Base-by-base conservation (phyloP, 306 rosid species). In the Gastrolobium bilobum region DNA sequence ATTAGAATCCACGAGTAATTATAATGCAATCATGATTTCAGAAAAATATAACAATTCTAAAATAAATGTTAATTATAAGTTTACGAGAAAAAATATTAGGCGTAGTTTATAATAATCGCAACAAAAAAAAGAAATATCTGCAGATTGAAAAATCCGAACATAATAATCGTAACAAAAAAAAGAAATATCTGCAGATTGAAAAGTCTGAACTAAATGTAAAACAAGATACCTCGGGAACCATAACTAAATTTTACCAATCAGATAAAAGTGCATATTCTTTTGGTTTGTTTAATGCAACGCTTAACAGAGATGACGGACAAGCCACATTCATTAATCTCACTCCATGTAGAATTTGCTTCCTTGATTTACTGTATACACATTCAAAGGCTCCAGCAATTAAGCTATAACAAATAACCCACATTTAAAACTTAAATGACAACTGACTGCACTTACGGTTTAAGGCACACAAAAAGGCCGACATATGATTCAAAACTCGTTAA, bases 401-500 rank as follows among this genome's bases (percentile, higher is more conserved):
- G 79, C 60, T 7, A 20, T 20, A 62, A 80, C 79, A 81, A 56
- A 34, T 6, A 33, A 65, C 29, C 63, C 70, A 43, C n/a, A 30
- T 6, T 64, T 46, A 54, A 60, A 42, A 14, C 54, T 31, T 33
- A 9, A 48, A 67, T 58, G 64, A 67, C 75, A 67, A 52, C 44
- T 35, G 38, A 61, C 39, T 70, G 33, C 58, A 39, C 56, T 57
- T 35, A 9, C 20, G 71, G 35, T 53, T 82, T 14, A 71, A 5
- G 76, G 73, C 78, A 62, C 46, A 76, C 50, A 77, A 51, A 57
- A 74, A 61, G 47, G 78, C 66, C 59, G 5, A 62, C 54, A 72
- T 73, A 72, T 15, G 68, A 37, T 79, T 56, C 78, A 81, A 70
- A 81, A 73, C 73, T 73, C 76, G 42, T 67, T 66, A 74, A 61